Conservation (phyloP, 169 alveolate species). For the Sarcocystis neurona region DNA sequence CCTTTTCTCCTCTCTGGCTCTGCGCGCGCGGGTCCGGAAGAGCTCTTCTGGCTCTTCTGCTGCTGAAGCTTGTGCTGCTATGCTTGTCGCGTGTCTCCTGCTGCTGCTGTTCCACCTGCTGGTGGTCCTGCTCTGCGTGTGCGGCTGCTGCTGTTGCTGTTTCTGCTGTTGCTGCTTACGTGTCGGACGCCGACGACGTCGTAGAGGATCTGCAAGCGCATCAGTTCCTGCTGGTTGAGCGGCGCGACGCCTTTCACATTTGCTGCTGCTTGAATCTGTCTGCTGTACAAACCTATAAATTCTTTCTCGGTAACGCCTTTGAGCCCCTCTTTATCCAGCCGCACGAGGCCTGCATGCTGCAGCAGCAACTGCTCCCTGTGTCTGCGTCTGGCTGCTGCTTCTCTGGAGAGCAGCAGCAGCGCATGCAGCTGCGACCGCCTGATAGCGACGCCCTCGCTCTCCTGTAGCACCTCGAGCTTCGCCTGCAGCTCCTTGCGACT, state of each 20-base stretch:
- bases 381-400: conserved; percentile 70
- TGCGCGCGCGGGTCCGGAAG: too few relatives aligned
- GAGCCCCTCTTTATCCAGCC: conserved; percentile 77
- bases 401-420: conserved; percentile 75
- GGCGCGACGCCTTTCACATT: conserved; percentile 38
- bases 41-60: too few relatives aligned
- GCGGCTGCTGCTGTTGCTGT: too few relatives aligned
- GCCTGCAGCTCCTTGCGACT: conserved; percentile 73
- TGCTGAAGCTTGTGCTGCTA: too few relatives aligned
- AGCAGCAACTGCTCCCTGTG: conserved; percentile 74
- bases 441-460: conserved; percentile 75
- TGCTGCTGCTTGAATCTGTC: conserved; percentile 58
- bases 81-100: background rate
- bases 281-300: conserved; percentile 77
- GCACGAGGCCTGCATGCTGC: conserved; percentile 76
- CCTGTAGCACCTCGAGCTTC: conserved; percentile 70
- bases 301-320: conserved; percentile 77
- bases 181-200: conserved; percentile 84
- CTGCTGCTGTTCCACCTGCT: too few relatives aligned
- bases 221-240: conserved; percentile 60
- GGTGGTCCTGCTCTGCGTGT: too few relatives aligned
- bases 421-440: conserved; percentile 75
- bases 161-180: conserved; percentile 36
- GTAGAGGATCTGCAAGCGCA: conserved; percentile 73
- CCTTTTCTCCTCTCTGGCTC: too few relatives aligned